Base-by-base conservation (phyloP, 208 protist genomes). In the Vickermania ingenoplastis region DNA sequence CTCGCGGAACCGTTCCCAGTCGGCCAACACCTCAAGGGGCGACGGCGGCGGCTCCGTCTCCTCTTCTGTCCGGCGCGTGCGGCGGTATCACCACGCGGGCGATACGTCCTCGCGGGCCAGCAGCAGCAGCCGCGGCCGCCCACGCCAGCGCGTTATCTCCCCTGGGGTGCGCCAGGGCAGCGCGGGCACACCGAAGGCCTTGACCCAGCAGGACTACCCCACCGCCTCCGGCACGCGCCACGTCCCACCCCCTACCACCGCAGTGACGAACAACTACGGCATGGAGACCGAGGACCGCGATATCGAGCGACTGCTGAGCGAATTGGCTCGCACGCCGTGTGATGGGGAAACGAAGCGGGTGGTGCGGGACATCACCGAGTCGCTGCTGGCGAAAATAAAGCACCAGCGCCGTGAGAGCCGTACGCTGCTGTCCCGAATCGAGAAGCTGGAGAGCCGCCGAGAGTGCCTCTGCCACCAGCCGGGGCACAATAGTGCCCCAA, bases 401-500 rank as follows among this genome's bases (percentile, higher is more conserved):
- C 63, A 61, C 25, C 65, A 79, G 45, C 53, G 64, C 22, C 29
- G 66, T 24, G 63, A 59, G 1, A 69, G 79, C 17, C 57, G 61
- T 50, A 48, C 22, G 0, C 52, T 87, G 41, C 61, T 68, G n/a
- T 41, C 52, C 1, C 86, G 86, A 31, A 64, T 92, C 14, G 68
- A 67, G 41, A 71, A 65, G 26, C 56, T 92, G 22, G 86, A 92
- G 77, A 51, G 31, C 17, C 73, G 74, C 23, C 52, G 57, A 1
- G 75, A 82, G 63, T 83, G 80, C 58, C 41, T 53, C 59, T 79
- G 76, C 57, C 58, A 53, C 36, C 30, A 26, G 5, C 29, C 31
- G 36, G 41, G 26, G 24, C 36, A 4, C 22, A 45, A 5, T 11
- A 13, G 2, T 21, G 2, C 13, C 2, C 0, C 24, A 17, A 13